Base-by-base conservation (phyloP, 345 rosid genomes). In the Fremontodendron californicum region DNA sequence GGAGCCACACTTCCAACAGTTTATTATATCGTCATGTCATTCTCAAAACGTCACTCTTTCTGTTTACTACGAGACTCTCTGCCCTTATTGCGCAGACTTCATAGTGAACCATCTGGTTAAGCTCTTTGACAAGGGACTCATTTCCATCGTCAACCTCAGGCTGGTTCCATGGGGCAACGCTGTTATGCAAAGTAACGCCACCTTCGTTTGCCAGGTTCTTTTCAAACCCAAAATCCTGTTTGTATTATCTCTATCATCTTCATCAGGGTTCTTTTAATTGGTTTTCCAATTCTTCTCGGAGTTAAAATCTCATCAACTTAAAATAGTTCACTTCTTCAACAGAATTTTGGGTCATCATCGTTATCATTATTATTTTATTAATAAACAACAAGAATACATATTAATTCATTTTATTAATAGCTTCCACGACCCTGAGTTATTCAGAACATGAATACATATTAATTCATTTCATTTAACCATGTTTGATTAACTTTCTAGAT, bases 121-220 rank as follows among this genome's bases (percentile, higher is more conserved):
- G 83, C 68, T 91, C 75, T 91, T 95, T 67, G 73, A 87, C 31
- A 66, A 18, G 31, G 90, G 87, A 5, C 91, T 94, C 76, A 81
- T 81, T 81, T 85, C 92, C 79, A 79, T 89, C 76, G 84, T 93
- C 84, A 79, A 90, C 79, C 97, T 93, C 79, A 86, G 88, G 70
- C 68, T 93, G 76, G 46, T 93, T 27, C 98, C 98, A 3, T 94
- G 93, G 97, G 98, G 98, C 60, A 94, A 94, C 73, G 75, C 93
- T 65, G 37, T 84, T 72, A 25, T 86, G 43, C 75, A 80, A 39
- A 79, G 79, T 27, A 80, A 86, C 67, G 87, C 87, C 40, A 27
- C 85, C 84, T 71, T 88, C 81, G 70, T 64, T 78, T 94, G 98
- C 81, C 98, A 94, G 97, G 98, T 94, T 19, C 66, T 45, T 78